phyloP scores from a whole-genome alignment of 2,329 filamentous ascomycete species.

The Colletotrichum endophyticum region DNA sequence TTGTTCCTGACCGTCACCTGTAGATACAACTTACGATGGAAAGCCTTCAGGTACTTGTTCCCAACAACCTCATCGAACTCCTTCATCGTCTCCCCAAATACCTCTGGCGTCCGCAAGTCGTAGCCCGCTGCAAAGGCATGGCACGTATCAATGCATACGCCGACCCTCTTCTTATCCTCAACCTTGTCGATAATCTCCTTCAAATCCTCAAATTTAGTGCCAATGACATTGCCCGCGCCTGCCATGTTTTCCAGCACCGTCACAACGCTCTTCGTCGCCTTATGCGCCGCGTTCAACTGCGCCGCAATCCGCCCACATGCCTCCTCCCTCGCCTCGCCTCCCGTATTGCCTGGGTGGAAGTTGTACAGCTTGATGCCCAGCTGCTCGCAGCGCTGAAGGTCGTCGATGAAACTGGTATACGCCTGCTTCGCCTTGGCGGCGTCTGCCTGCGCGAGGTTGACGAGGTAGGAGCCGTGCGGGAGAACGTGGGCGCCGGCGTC shows the following conservation, averaged over 20 bases:
- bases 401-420: slow-evolving; percentile 85
- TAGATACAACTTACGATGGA: slow-evolving; percentile 61
- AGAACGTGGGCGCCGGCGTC: slow-evolving; percentile 76
- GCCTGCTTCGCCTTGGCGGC: slow-evolving; percentile 81
- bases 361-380: slow-evolving; percentile 95
- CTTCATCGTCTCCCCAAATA: slow-evolving; percentile 75
- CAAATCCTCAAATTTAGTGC: slow-evolving; percentile 84
- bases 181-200: slow-evolving; percentile 82
- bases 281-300: slow-evolving; percentile 83
- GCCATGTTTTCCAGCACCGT: slow-evolving; percentile 97
- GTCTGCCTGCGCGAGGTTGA: slow-evolving; percentile 91
- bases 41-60: slow-evolving; percentile 77
- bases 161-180: slow-evolving; percentile 81
- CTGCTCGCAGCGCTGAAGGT: slow-evolving; percentile 82
- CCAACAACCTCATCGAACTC: slow-evolving; percentile 83
- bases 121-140: slow-evolving; percentile 95
- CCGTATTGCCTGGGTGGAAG: slow-evolving; percentile 91
- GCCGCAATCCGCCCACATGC: slow-evolving; percentile 81
- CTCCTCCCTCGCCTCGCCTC: slow-evolving; percentile 67
- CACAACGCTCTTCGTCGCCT: slow-evolving; percentile 75
- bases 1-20: no score
- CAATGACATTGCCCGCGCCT: slow-evolving; percentile 85
- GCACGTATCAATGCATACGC: slow-evolving; percentile 96
- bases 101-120: slow-evolving; percentile 77
- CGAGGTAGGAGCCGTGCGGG: slow-evolving; percentile 94